Evolutionary conservation across 2,329 filamentous ascomycete species (phyloP), one percentile per base, ranked within the genome.

Genomic region (Didymosphaeria variabile): DNA sequence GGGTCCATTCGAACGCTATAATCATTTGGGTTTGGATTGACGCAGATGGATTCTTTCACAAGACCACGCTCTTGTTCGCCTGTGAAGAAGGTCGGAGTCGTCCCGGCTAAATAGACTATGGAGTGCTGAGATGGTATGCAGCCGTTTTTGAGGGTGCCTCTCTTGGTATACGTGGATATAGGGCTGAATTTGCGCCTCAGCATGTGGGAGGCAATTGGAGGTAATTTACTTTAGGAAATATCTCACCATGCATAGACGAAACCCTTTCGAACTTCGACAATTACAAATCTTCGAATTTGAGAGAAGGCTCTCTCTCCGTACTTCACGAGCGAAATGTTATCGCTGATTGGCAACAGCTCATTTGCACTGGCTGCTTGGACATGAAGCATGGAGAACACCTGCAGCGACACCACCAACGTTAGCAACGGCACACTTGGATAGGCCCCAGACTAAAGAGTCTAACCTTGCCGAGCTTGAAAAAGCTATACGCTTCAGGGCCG

Each of bases 101-200:
- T 23, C 0, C 62, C 65, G 0, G 34, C 19, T 15, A 62, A 54
- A 55, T 81, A 76, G 4, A 82, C 72, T 3, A 80, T 65, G 0
- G 80, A 70, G 63, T 83, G 81, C 12, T 78, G 76, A 2, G 58
- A 55, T 5, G 72, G 56, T 29, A 76, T 66, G 4, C 82, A 73
- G 0, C 78, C 78, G 1, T 17, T 53, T 55, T 82, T 83, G 1
- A 67, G 61, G 1, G 79, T 68, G 0, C 78, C 81, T 23, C 75
- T 68, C 1, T 68, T 64, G 5, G 70, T 58, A 53, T 83, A 83
- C 0, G 81, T 83, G 5, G 67, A 71, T 10, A 83, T 78, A 0
- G 77, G 72, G 15, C 81, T 82, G 12, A 13, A n/a, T 3, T 23
- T 2, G 26, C 8, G 46, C 5, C 8, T 58, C 15, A 58, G 56